These are phyloP conservation scores for Isatis lusitanica DNA, from an alignment of 441 rosid genomes.

Conservation along the genomic window DNA sequence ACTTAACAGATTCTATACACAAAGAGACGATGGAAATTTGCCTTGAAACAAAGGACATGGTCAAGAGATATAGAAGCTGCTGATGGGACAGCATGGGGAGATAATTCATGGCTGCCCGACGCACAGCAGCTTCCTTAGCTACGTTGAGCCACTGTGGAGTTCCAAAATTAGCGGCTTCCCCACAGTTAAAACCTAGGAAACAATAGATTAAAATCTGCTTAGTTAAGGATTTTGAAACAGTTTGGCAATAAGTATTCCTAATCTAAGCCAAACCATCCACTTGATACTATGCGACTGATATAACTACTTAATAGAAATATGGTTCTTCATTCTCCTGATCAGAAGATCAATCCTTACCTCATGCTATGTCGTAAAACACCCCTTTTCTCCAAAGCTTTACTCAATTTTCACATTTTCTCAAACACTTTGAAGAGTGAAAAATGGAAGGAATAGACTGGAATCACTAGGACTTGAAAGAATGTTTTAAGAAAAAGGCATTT, in stretches of 20 bases:
- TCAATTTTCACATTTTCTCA: conserved; percentile 14
- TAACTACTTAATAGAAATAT: conserved; percentile 5
- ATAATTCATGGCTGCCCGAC: conserved; percentile 99
- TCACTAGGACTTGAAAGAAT: conserved; percentile 29
- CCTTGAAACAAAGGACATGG: conserved; percentile 98
- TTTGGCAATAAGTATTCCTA: conserved; percentile 15
- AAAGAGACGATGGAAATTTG: conserved; percentile 37
- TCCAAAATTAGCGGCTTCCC: conserved; percentile 99
- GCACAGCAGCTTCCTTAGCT: conserved; percentile 99
- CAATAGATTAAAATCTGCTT: conserved; percentile 4
- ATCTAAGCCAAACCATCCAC: conserved; percentile 11
- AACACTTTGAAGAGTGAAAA: conserved; percentile 22
- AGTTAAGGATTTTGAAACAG: conserved; percentile 7
- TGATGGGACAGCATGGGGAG: conserved; percentile 99
- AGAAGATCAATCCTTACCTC: conserved; percentile 23
- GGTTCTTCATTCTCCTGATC: conserved; percentile 18
- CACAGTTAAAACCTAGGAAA: conserved; percentile 90
- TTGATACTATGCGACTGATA: conserved; percentile 7
- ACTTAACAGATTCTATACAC: conserved; percentile 10
- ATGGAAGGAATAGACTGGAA: conserved; percentile 18
- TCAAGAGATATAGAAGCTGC: conserved; percentile 92
- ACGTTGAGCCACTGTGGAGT: conserved; percentile 97
- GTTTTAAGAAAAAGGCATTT: conserved; percentile 32
- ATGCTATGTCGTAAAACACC: conserved; percentile 19
- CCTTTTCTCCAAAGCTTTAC: conserved; percentile 16